phyloP scores from a whole-genome alignment of 305 asterid genomes.

The Fraxinus albicans region DNA sequence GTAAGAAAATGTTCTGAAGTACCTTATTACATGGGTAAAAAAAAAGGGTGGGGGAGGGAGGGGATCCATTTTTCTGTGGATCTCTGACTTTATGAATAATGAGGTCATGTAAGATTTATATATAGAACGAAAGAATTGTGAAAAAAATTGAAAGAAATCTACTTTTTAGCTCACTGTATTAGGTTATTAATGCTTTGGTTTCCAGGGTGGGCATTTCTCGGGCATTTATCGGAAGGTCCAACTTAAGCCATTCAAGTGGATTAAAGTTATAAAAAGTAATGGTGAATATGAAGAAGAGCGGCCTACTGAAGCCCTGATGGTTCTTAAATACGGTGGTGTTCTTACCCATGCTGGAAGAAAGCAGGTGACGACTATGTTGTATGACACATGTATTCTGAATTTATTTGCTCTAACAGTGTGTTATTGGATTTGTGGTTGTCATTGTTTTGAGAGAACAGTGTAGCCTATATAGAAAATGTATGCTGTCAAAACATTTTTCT shows the following conservation, averaged over 20 bases:
- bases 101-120: not conserved
- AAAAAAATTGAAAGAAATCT: not conserved
- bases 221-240: constrained; percentile 98
- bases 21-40: not conserved
- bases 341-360: constrained; percentile 98
- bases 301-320: constrained; percentile 94
- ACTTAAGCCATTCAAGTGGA: constrained; percentile 93
- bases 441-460: constrained; percentile 9
- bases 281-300: constrained; percentile 94
- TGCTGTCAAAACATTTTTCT: constrained; percentile 3
- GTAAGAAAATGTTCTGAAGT: not conserved
- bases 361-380: constrained; percentile 54
- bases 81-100: not conserved
- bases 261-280: constrained; percentile 61
- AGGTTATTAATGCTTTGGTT: constrained; percentile 20
- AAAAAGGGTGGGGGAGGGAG: too few species aligned
- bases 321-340: constrained; percentile 98
- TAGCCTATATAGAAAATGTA: constrained; percentile 8
- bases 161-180: not conserved
- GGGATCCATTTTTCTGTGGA: not conserved
- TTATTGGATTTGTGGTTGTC: not conserved
- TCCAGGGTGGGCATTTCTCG: constrained; percentile 98
- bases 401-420: constrained; percentile 11
- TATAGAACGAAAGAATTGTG: not conserved
- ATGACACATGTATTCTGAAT: constrained; percentile 20